A percentile compares a stretch with the other conserved stretches of the same genome.
Conservation (phyloP, 257 asterid species). For the Penstemon newberryi region DNA sequence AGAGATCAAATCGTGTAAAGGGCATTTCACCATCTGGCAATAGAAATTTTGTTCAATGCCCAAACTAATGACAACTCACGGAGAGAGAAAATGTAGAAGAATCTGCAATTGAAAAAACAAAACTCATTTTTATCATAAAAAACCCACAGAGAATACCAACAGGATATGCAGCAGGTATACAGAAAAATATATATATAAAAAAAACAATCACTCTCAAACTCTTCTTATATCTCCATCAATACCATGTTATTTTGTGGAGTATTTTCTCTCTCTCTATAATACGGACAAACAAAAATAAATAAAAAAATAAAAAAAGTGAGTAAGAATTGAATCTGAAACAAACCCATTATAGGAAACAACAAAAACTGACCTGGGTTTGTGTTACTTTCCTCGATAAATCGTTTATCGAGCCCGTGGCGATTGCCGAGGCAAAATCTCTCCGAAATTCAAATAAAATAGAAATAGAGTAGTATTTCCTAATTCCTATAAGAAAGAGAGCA, state of each 20-base stretch:
- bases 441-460: conserved; percentile 19
- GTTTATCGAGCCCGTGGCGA: conserved; percentile 43
- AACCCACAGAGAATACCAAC: conserved; percentile 36
- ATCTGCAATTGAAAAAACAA: conserved; percentile 66
- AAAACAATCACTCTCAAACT: conserved; percentile 25
- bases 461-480: neutral
- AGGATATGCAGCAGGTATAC: conserved; percentile 23
- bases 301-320: neutral
- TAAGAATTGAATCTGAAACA: conserved; percentile 39
- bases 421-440: conserved; percentile 43
- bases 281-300: conserved; percentile 22
- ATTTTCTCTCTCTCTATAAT: conserved; percentile 20
- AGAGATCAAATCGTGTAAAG: conserved; percentile 52
- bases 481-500: neutral
- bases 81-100: conserved; percentile 33
- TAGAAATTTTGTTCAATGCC: conserved; percentile 30
- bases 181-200: neutral
- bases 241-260: conserved; percentile 11
- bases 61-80: conserved; percentile 56
- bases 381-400: conserved; percentile 35
- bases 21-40: conserved; percentile 92
- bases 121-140: conserved; percentile 45
- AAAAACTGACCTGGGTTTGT: conserved; percentile 64
- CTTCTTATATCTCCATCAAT: conserved; percentile 18
- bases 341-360: conserved; percentile 42